Conservation (phyloP, 306 rosid genomes). For the Lathyrus oleraceus region DNA sequence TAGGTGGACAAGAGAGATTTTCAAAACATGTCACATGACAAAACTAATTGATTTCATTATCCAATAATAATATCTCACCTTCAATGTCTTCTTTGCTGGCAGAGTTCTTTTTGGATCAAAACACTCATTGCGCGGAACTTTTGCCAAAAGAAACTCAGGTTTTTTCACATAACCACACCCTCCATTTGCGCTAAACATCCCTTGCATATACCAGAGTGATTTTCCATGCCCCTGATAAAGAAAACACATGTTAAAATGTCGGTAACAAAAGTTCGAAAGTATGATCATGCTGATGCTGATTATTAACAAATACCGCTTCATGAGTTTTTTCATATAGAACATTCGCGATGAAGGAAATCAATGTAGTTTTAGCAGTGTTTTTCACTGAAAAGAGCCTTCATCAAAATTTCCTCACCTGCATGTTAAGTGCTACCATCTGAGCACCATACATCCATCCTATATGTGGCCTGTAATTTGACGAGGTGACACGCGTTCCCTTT, state of each 20-base stretch:
- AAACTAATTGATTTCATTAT: slow-evolving; percentile 31
- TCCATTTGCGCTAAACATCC: slow-evolving; percentile 93
- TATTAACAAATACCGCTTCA: slow-evolving; percentile 1
- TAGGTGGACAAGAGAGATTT: slow-evolving; percentile 20
- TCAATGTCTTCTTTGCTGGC: slow-evolving; percentile 57
- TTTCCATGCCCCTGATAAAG: slow-evolving; percentile 70
- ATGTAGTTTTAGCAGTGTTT: too few relatives aligned
- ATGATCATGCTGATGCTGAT: slow-evolving; percentile 1
- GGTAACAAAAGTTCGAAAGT: slow-evolving; percentile 13
- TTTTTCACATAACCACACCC: slow-evolving; percentile 85
- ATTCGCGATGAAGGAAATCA: too few relatives aligned
- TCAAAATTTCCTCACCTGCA: slow-evolving; percentile 68
- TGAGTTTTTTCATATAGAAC: background rate
- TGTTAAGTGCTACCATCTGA: slow-evolving; percentile 94
- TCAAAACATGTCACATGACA: slow-evolving; percentile 27
- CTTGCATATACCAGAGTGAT: slow-evolving; percentile 79
- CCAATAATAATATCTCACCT: slow-evolving; percentile 48
- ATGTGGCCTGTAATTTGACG: slow-evolving; percentile 79
- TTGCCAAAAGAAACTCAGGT: slow-evolving; percentile 60
- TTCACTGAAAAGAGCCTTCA: slow-evolving; percentile 15
- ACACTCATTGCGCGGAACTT: slow-evolving; percentile 44
- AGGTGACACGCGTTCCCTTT: slow-evolving; percentile 76
- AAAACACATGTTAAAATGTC: slow-evolving; percentile 25
- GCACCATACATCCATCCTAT: slow-evolving; percentile 94
- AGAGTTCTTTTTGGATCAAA: slow-evolving; percentile 66